Evolutionary conservation across 2,329 filamentous ascomycete genomes (phyloP).

Genomic region (Colletotrichum sp.): DNA sequence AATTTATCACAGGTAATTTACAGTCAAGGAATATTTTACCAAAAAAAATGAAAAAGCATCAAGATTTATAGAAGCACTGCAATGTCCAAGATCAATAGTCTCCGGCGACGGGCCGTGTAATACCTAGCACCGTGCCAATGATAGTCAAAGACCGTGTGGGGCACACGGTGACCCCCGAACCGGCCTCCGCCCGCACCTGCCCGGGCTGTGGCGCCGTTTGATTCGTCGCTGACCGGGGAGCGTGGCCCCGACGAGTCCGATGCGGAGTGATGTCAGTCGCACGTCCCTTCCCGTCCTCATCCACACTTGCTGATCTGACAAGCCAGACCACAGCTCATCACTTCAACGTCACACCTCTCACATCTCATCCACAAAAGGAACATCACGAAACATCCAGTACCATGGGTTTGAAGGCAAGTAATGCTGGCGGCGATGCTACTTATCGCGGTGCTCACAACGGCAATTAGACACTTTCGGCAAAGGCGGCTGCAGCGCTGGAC

Average conservation of each 20-base stretch:
- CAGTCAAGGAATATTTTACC: too few species aligned
- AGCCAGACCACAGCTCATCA: neutral
- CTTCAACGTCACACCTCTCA: neutral
- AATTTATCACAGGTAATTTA: too few species aligned
- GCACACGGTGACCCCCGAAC: neutral
- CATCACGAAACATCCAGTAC: neutral
- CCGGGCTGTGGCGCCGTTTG: neutral
- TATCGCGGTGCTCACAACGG: neutral
- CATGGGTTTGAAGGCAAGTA: conserved; percentile 24
- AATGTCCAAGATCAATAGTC: neutral
- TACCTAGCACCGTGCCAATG: neutral
- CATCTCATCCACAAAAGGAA: neutral
- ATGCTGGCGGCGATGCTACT: conserved; percentile 25
- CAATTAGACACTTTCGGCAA: conserved; percentile 79
- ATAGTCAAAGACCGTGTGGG: neutral
- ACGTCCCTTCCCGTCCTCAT: conserved; percentile 5
- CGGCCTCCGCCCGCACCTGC: neutral
- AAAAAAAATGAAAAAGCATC: neutral
- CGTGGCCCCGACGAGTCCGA: neutral
- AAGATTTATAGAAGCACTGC: neutral
- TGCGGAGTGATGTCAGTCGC: conserved; percentile 26
- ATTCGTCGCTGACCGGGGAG: conserved; percentile 8
- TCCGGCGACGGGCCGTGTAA: neutral
- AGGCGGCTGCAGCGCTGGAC: conserved; percentile 87
- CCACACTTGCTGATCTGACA: neutral